Evolutionary conservation across 2,329 filamentous ascomycete genomes (phyloP).

Genomic region (Paraphaeosphaeria sporulosa): DNA sequence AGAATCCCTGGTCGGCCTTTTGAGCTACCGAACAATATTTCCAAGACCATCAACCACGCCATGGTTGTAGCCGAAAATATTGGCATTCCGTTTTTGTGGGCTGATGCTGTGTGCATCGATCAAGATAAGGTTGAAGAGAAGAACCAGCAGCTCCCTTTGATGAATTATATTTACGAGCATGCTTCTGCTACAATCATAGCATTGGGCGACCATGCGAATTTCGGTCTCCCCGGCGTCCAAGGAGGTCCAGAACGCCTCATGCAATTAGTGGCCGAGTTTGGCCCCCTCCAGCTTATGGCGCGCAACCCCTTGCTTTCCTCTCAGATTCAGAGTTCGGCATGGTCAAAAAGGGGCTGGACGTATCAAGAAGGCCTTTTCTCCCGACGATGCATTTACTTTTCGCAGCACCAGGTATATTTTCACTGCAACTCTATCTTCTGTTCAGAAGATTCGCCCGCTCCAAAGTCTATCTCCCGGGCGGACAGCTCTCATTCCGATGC

Average conservation of each 20-base stretch:
- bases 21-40: not conserved
- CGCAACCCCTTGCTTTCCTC: conserved; percentile 2
- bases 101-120: conserved; percentile 7
- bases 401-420: conserved; percentile 9
- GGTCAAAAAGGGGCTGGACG: conserved; percentile 5
- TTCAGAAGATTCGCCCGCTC: conserved; percentile 9
- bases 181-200: conserved; percentile 6
- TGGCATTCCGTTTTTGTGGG: conserved; percentile 1
- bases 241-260: not conserved
- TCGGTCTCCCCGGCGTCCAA: not conserved
- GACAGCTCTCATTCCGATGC: too few species aligned
- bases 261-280: conserved; percentile 3
- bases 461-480: too few species aligned
- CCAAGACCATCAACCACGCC: conserved; percentile 1
- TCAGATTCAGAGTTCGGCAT: not conserved
- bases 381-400: conserved; percentile 5
- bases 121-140: not conserved
- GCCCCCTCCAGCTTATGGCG: not conserved
- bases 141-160: not conserved
- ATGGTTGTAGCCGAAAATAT: conserved; percentile 6
- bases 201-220: not conserved
- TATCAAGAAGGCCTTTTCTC: conserved; percentile 11
- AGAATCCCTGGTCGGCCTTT: not conserved
- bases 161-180: conserved; percentile 11
- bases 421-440: conserved; percentile 4